phyloP scores from a whole-genome alignment of 2,329 filamentous ascomycete genomes.

The Pseudocercospora macadamiae region DNA sequence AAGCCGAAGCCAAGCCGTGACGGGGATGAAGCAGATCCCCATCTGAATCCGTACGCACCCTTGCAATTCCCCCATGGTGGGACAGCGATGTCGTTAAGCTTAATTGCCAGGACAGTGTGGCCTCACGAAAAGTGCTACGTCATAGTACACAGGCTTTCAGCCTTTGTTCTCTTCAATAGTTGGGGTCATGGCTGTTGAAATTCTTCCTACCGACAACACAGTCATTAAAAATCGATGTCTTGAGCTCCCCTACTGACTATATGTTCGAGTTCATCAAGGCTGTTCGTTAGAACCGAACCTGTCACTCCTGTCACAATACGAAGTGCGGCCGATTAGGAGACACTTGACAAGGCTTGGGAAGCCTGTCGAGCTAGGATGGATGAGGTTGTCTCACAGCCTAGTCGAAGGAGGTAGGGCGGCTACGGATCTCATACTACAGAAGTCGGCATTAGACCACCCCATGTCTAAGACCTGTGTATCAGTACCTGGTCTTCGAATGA shows the following conservation, averaged over 20 bases:
- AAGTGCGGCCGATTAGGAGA: too few relatives aligned
- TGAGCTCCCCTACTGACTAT: not conserved
- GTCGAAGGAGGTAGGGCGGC: not conserved
- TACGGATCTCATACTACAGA: not conserved
- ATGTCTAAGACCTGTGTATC: not conserved
- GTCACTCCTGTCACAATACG: too few relatives aligned
- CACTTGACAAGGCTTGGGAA: not conserved
- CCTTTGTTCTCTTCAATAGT: not conserved
- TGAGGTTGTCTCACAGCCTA: not conserved
- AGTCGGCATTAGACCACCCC: not conserved
- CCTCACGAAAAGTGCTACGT: not conserved
- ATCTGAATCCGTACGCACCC: slow-evolving; percentile 3
- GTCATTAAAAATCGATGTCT: too few relatives aligned
- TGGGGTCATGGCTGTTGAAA: not conserved
- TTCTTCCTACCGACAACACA: too few relatives aligned
- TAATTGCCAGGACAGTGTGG: not conserved
- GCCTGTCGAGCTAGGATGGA: not conserved
- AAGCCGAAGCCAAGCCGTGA: not conserved
- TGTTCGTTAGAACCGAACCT: too few relatives aligned
- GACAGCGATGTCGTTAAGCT: not conserved
- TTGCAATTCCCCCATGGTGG: not conserved
- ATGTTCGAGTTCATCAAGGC: too few relatives aligned
- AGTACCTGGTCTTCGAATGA: not conserved
- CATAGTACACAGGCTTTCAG: not conserved
- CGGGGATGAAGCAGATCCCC: not conserved